A percentile compares a stretch with the other conserved stretches of the same genome.
These are phyloP conservation scores for Basidiobolus meristosporus DNA, from an alignment of 371 early-diverging fungal genomes.

Conservation along the genomic window DNA sequence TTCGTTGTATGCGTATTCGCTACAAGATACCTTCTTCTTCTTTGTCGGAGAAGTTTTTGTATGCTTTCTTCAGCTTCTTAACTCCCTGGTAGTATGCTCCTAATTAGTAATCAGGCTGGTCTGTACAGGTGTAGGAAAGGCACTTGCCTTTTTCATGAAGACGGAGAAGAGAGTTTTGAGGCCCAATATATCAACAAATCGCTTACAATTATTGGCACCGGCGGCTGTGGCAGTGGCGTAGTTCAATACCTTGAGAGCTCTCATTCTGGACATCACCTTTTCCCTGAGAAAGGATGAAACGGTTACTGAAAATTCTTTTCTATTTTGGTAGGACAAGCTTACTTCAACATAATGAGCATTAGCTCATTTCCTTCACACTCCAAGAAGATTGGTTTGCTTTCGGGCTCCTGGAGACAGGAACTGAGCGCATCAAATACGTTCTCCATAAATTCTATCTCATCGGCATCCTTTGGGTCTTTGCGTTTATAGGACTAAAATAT, in stretches of 20 bases:
- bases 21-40: conserved; percentile 57
- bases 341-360: conserved; percentile 76
- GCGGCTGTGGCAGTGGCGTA: conserved; percentile 48
- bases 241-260: conserved; percentile 73
- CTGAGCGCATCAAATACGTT: conserved; percentile 72
- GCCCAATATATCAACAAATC: conserved; percentile 63
- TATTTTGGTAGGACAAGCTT: conserved; percentile 5
- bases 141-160: conserved; percentile 45
- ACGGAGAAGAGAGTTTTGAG: conserved; percentile 59
- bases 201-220: conserved; percentile 23
- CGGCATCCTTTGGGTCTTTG: conserved; percentile 62
- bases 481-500: conserved; percentile 27
- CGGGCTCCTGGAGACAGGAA: conserved; percentile 28
- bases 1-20: conserved; percentile 1
- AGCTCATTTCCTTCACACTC: conserved; percentile 78
- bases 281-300: too few relatives aligned
- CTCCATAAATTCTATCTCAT: conserved; percentile 78
- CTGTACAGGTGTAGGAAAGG: background rate
- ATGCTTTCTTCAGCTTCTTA: conserved; percentile 41
- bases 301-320: background rate
- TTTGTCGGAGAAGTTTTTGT: conserved; percentile 34
- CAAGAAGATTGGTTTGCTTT: conserved; percentile 47
- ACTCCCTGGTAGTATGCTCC: conserved; percentile 23
- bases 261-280: conserved; percentile 51
- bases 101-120: background rate